phyloP scores from a whole-genome alignment of 495 filamentous ascomycete species.

The Cenococcum geophilum region DNA sequence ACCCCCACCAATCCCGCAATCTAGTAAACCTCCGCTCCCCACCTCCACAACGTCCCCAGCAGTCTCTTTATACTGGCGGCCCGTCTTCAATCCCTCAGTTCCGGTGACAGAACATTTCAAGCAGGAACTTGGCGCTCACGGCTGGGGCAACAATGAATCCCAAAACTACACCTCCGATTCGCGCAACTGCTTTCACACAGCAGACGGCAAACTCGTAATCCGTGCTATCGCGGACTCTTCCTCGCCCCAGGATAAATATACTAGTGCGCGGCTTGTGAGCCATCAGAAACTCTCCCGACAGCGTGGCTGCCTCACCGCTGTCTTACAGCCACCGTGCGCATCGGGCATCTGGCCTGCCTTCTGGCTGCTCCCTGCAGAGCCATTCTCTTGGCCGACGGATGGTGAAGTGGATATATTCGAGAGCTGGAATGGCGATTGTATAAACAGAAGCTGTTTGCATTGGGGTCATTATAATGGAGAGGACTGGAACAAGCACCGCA shows the following conservation, averaged over 20 bases:
- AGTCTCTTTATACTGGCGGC: constrained; percentile 36
- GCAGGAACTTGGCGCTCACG: constrained; percentile 42
- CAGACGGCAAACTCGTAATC: constrained; percentile 39
- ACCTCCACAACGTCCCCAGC: constrained; percentile 4
- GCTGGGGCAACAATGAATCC: constrained; percentile 46
- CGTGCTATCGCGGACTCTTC: constrained; percentile 34
- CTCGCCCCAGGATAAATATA: constrained; percentile 35
- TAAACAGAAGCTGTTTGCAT: constrained; percentile 44
- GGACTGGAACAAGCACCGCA: constrained; percentile 43
- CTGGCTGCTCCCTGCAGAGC: constrained; percentile 43
- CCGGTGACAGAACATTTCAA: constrained; percentile 38
- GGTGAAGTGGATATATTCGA: constrained; percentile 36
- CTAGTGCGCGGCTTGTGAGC: constrained; percentile 40
- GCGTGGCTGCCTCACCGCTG: constrained; percentile 38
- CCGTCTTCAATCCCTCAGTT: constrained; percentile 33
- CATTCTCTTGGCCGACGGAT: constrained; percentile 36
- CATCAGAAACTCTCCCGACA: constrained; percentile 38
- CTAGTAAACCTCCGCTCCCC: constrained; percentile 21
- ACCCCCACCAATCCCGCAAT: constrained; percentile 21
- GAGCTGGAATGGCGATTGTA: constrained; percentile 33
- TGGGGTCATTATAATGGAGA: constrained; percentile 43
- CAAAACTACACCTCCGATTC: constrained; percentile 41
- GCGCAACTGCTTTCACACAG: constrained; percentile 41
- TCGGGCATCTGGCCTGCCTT: constrained; percentile 44
- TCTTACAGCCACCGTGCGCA: constrained; percentile 39